Evolutionary conservation across 495 filamentous ascomycete species (phyloP).

Genomic region (Penicillium coprophilum): DNA sequence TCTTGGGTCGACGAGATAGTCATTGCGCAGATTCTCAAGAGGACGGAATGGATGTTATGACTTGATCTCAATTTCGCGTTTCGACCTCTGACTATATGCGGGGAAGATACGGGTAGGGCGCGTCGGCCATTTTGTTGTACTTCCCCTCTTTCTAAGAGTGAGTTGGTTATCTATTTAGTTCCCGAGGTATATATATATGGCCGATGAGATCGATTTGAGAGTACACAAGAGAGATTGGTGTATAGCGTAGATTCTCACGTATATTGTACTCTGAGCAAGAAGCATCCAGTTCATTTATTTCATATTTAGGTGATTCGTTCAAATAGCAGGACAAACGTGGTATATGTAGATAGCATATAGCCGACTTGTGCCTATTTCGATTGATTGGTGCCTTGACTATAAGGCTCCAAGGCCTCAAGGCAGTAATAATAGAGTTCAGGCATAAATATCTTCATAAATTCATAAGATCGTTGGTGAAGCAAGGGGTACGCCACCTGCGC

Average conservation of each 20-base stretch:
- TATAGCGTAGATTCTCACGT: background rate
- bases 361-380: background rate
- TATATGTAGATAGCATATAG: background rate
- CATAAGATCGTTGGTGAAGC: background rate
- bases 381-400: background rate
- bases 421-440: background rate
- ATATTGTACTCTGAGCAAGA: background rate
- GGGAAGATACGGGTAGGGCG: slow-evolving; percentile 1
- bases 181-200: slow-evolving; percentile 1
- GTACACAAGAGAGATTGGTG: background rate
- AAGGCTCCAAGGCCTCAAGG: background rate
- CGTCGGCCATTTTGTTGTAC: background rate
- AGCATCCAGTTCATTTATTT: background rate
- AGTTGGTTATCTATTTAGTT: background rate
- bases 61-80: background rate
- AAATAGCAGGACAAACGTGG: background rate
- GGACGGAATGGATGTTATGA: background rate
- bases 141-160: slow-evolving; percentile 3
- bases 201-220: background rate
- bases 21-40: background rate
- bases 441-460: slow-evolving; percentile 1
- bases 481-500: background rate
- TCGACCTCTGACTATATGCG: slow-evolving; percentile 1
- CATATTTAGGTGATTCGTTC: background rate
- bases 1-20: background rate